Conservation (phyloP, 2,329 filamentous ascomycete species). For the Fusarium nygamai region DNA sequence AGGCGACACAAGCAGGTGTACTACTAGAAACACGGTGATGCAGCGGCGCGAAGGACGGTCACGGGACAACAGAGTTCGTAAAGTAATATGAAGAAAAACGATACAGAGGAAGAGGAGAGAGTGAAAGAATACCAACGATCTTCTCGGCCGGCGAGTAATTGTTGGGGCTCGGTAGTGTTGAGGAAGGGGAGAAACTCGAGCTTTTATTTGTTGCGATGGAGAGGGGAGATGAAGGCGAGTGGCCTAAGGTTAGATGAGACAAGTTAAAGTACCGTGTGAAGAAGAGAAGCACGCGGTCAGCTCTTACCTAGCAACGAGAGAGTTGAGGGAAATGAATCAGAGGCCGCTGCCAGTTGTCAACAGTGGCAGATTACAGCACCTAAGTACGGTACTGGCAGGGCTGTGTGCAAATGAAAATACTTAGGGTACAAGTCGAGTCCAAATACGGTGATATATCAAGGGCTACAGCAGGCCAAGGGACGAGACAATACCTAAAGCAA, state of each 20-base stretch:
- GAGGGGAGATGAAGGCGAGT: neutral
- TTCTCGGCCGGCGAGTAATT: neutral
- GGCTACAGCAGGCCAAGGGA: neutral
- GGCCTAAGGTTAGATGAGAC: too few relatives aligned
- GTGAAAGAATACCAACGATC: neutral
- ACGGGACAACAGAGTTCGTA: neutral
- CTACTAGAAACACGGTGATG: neutral
- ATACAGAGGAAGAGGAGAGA: neutral
- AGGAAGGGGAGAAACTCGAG: neutral
- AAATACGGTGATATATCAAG: neutral
- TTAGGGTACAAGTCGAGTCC: neutral
- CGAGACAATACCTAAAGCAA: neutral
- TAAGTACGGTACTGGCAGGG: too few relatives aligned
- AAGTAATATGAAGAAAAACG: neutral
- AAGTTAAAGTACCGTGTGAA: neutral
- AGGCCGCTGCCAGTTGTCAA: neutral
- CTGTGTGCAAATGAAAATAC: neutral
- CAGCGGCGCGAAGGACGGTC: neutral
- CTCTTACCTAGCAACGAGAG: neutral
- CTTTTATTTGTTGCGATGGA: neutral
- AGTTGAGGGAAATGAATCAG: neutral
- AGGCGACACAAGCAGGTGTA: neutral
- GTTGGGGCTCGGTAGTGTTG: too few relatives aligned
- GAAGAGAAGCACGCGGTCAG: neutral
- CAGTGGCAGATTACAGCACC: neutral